phyloP scores from a whole-genome alignment of 2,329 filamentous ascomycete species.

The Aspergillus hortae region DNA sequence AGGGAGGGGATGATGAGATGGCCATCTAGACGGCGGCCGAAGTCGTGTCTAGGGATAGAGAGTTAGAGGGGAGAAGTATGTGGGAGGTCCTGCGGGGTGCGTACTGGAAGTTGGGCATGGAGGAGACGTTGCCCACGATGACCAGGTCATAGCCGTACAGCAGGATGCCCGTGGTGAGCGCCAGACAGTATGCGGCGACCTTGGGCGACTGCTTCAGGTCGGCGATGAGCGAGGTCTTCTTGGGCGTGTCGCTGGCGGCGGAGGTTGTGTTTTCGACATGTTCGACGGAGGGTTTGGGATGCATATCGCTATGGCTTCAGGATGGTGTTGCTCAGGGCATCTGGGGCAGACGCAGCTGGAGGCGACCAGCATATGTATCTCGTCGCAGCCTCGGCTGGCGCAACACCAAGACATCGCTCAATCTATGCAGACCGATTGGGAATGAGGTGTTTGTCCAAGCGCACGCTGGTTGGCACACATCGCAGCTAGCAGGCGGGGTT shows the following conservation, averaged over 20 bases:
- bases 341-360: too few relatives aligned
- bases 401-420: neutral
- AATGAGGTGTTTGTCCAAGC: neutral
- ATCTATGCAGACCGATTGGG: neutral
- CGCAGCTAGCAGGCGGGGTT: neutral
- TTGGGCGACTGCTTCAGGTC: conserved; percentile 8
- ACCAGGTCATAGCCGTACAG: conserved; percentile 32
- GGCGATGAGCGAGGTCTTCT: conserved; percentile 1
- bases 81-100: neutral
- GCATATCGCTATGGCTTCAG: neutral
- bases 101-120: conserved; percentile 20
- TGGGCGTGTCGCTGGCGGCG: neutral
- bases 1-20: conserved; percentile 40
- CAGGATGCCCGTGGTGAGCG: conserved; percentile 22
- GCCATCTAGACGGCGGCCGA: conserved; percentile 27
- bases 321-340: too few relatives aligned
- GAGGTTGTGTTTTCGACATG: neutral
- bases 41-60: conserved; percentile 23
- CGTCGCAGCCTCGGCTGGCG: neutral
- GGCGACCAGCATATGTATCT: neutral
- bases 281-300: neutral
- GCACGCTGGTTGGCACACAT: neutral
- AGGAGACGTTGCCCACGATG: conserved; percentile 27
- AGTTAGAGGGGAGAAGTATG: neutral
- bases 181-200: conserved; percentile 15